Base-by-base conservation (phyloP, 1,284 basidiomycete species). In the Apiotrichum akiyoshidainum region DNA sequence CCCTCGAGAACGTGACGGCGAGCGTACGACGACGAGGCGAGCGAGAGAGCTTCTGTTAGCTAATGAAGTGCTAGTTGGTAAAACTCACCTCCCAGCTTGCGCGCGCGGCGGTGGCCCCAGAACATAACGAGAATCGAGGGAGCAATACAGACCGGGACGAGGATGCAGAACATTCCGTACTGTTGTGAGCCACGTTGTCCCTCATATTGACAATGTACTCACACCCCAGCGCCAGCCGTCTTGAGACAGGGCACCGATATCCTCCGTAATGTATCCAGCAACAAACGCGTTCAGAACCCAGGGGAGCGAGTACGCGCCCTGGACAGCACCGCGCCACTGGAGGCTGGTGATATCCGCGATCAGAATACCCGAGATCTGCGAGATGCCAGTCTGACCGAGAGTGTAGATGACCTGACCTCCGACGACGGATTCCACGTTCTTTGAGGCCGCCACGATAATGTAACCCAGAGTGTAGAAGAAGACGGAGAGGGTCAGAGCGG, bases 251-350 rank as follows among this genome's bases (percentile, higher is more conserved):
- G 48, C 52, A 10, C 33, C 14, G 33, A 89, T 82, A 63, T 86
- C 86, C 11, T 85, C 81, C 5, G 86, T 85, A 11, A 80, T 68
- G 19, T 71, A 72, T 52, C 72, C 75, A 2, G 63, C 57, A 41
- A 67, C 41, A 37, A 64, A 64, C 8, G 54, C 63, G 42, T 68
- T 68, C 54, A 68, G 40, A 60, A 90, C 81, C 73, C 86, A 89
- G 1, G 22, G 81, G 79, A 69, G 85, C 83, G 84, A 82, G n/a
- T 86, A 82, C 12, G 89, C 78, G 9, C 86, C 87, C 2, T 83
- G 81, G n/a, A 86, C 82, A 13, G 89, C 78, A 7, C 86, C 87
- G 51, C 88, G 82, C 87, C 87, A 89, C 70, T 83, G 82, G 16
- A 88, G 82, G 2, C 85, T 85, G 1, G 88, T 89, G 55, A 87